Percentiles rank a stretch among this genome's conserved stretches.
Evolutionary conservation across 345 rosid species (phyloP).

Genomic region (Sisymbrium altissimum): DNA sequence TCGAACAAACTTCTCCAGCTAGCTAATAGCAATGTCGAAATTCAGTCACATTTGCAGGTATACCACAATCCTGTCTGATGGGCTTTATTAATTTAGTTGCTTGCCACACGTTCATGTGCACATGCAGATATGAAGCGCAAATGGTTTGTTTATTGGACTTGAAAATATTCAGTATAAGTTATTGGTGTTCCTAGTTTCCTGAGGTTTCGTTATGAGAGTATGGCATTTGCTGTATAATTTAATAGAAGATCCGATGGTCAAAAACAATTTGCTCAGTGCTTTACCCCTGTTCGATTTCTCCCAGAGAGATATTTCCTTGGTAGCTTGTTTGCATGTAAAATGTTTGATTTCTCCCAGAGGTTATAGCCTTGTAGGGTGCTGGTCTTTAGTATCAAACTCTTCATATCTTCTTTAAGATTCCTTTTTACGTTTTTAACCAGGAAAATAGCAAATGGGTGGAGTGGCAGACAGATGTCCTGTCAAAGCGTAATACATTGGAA

Average conservation of each 20-base stretch:
- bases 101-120: slow-evolving; percentile 8
- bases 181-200: background rate
- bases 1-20: slow-evolving; percentile 82
- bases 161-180: background rate
- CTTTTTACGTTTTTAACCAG: slow-evolving; percentile 36
- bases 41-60: slow-evolving; percentile 77
- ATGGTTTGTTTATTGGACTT: slow-evolving; percentile 5
- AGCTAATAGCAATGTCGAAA: slow-evolving; percentile 53
- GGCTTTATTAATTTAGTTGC: background rate
- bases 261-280: background rate
- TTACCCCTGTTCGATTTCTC: slow-evolving; percentile 1
- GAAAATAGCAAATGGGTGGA: slow-evolving; percentile 68
- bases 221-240: background rate
- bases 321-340: slow-evolving; percentile 9
- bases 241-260: background rate
- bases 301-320: background rate
- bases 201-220: background rate
- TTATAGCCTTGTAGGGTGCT: slow-evolving; percentile 3
- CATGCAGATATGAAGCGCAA: background rate
- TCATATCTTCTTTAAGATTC: background rate
- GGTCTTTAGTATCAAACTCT: background rate
- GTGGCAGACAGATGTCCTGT: slow-evolving; percentile 66
- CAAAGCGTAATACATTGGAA: slow-evolving; percentile 78
- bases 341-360: background rate
- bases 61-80: background rate